Base-by-base conservation (phyloP, 768 basidiomycete genomes). In the Termitomyces sp. region DNA sequence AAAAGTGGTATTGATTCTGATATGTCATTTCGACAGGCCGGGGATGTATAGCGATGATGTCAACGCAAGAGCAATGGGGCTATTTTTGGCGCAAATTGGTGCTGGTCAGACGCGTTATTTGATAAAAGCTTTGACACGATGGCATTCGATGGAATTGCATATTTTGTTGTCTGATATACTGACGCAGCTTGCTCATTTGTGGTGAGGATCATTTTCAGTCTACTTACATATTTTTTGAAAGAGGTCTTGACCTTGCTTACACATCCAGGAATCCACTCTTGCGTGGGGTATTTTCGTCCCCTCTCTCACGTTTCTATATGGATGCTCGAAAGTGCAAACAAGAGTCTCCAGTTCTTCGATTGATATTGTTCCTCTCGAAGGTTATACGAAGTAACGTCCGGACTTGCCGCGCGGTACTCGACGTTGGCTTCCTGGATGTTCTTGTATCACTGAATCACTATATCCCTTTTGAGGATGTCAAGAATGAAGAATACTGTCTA, bases 401-500 rank as follows among this genome's bases (percentile, higher is more conserved):
- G 21, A 40, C 54, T 9, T 63, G 61, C 19, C 49, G 43, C 7
- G 47, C 51, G 27, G 59, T 60, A 9, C 61, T 63, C 23, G 53
- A 60, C 19, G 59, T 63, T 12, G 61, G 61, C 32, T 63, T 56
- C 14, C 40, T 63, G 21, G 61, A 63, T 25, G 59, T 60, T 17
- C 46, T 63, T 8, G 32, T 63, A 5, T 55, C 61, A 14, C 25
- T 63, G 7, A 41, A 48, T 14, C 54, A 63, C 7, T 50, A 52
- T 43, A 48, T 58, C 41, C 28, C 46, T 30, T 56, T 47, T 39
- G 16, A 28, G 7, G 16, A 34, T 10, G 30, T 46, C 10, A 25
- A 35, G 5, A 27, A 41, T 42, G 48, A 51, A 5, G 49, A 47
- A 45, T 41, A 59, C 14, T 19, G 54, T 28, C 32, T 62, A 21